These are phyloP conservation scores for Phalaenopsis aphrodite DNA, from an alignment of 106 monocot genomes.

Conservation along the genomic window DNA sequence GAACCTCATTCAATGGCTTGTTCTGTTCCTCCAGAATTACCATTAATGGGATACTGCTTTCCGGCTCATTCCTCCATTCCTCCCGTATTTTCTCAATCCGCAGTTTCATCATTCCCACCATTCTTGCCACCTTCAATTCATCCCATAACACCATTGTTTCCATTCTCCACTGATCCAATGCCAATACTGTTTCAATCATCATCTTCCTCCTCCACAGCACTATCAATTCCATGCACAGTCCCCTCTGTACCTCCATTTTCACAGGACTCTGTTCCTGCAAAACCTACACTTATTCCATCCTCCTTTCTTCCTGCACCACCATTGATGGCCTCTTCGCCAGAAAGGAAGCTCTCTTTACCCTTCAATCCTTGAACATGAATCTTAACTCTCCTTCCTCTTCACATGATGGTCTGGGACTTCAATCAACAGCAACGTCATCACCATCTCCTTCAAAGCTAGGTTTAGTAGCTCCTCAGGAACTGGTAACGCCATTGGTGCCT, in stretches of 20 bases:
- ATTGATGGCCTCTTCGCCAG: neutral
- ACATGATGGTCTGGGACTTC: no score
- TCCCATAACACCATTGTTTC: neutral
- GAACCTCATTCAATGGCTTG: neutral
- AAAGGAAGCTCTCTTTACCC: constrained; percentile 11
- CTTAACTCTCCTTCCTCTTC: constrained; percentile 20
- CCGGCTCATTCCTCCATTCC: no score
- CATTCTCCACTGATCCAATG: neutral
- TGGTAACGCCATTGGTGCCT: neutral
- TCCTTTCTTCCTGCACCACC: constrained; percentile 7
- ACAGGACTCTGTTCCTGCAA: no score
- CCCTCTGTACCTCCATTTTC: no score
- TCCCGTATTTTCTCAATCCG: neutral
- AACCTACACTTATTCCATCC: neutral
- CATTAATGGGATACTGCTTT: no score
- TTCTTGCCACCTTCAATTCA: neutral
- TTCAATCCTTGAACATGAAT: constrained; percentile 47
- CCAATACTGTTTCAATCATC: neutral
- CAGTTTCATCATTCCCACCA: neutral
- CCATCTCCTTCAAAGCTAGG: neutral
- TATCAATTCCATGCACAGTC: no score
- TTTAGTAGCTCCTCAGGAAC: constrained; percentile 13
- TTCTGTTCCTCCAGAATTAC: neutral
- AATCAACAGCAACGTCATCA: neutral
- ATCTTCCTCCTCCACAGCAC: no score